Percentiles rank a stretch among this genome's conserved stretches.
phyloP scores from a whole-genome alignment of 2,329 filamentous ascomycete species.

The Ceratocystis alfenasii region DNA sequence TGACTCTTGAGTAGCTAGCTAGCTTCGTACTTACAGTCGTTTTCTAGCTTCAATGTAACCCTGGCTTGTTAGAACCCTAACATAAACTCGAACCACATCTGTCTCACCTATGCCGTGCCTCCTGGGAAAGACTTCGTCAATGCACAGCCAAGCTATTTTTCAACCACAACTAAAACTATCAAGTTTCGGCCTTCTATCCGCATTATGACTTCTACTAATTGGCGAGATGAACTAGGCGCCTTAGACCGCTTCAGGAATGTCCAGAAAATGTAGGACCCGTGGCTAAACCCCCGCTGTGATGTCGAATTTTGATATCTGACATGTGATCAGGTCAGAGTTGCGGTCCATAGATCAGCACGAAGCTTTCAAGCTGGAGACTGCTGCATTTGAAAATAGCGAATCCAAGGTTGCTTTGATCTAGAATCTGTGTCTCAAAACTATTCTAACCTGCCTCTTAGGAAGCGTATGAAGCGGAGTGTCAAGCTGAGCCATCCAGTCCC shows the following conservation, averaged over 20 bases:
- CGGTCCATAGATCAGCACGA: constrained; percentile 27
- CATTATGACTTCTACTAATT: constrained; percentile 1
- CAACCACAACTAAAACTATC: not conserved
- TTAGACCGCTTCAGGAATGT: constrained; percentile 18
- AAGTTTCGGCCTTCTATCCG: not conserved
- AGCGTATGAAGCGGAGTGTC: constrained; percentile 42
- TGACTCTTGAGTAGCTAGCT: too few relatives aligned
- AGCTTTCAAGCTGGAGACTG: constrained; percentile 55
- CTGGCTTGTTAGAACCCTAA: not conserved
- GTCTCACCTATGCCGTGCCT: not conserved
- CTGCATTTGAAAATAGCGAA: constrained; percentile 37
- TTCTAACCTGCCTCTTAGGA: constrained; percentile 36
- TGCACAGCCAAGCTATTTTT: not conserved
- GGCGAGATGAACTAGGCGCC: constrained; percentile 18
- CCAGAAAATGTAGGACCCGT: constrained; percentile 16
- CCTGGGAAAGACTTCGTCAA: not conserved
- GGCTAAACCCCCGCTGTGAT: constrained; percentile 22
- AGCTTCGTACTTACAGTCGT: not conserved
- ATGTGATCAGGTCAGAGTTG: constrained; percentile 22
- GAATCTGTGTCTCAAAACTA: not conserved
- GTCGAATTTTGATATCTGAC: not conserved
- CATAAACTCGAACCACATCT: not conserved
- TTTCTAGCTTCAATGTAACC: not conserved
- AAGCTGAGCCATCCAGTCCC: constrained; percentile 22
- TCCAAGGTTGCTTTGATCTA: not conserved